Base-by-base conservation (phyloP, 1,139 yeast genomes). In the Groenewaldozyma auringiensis region DNA sequence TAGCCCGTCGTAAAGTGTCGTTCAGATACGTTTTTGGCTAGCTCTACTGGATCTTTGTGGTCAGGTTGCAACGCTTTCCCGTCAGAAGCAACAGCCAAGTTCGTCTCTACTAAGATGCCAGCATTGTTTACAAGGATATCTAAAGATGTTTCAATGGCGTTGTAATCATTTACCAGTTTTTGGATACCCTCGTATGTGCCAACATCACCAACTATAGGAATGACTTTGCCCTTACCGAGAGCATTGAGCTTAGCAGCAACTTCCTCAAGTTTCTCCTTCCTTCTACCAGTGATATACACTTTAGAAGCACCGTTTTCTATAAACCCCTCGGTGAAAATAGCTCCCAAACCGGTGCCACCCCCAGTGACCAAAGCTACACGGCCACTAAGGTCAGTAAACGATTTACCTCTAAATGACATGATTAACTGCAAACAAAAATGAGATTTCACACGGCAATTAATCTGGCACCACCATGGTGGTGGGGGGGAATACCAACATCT, bases 281-380 rank as follows among this genome's bases (percentile, higher is more conserved):
- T 37, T 27, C 53, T 40, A 9, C 53, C 53, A 27, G 50, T 40
- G 33, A 50, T 50, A 27, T 47, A 50, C 16, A 50, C 53, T 41
- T 41, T 44, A 13, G 34, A 20, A 13, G 49, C 50, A 4, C 47
- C 88, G 51, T 79, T 79, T 44, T 69, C 65, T 9, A 81, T 75
- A 42, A 80, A 70, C 1, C 78, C 78, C 59, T 81, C 86, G 18
- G 86, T 86, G 66, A 83, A 77, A 58, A 78, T 65, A 48, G 78
- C 73, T 0, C 92, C 92, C 44, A 83, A 74, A 0, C 92, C 92
- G 54, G 89, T 70, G 40, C 87, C 77, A 36, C 89, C 88, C 16
- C 92, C 94, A 13, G 92, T 83, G 52, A 83, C 72, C 13, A 80
- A 76, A 1, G 86, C 89, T 25, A 25, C 29, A 8, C 29, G 6